These are phyloP conservation scores for Phallus indusiatus DNA, from an alignment of 768 basidiomycete genomes.

Conservation along the genomic window DNA sequence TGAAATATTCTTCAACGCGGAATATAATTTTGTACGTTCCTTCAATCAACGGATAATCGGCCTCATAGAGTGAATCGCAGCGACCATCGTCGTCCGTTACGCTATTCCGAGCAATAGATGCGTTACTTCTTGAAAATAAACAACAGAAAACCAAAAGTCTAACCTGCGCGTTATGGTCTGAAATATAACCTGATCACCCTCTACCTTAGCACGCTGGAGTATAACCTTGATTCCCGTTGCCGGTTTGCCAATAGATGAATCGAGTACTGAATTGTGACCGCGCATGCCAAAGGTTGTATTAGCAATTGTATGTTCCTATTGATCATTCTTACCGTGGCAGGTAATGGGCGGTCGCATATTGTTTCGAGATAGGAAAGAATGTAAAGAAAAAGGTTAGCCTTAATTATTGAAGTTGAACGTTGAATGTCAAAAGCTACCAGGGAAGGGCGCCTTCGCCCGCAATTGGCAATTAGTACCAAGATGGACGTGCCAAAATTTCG, in stretches of 20 bases:
- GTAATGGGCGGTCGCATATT: slow-evolving; percentile 68
- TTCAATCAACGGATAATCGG: slow-evolving; percentile 42
- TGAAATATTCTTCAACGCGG: slow-evolving; percentile 76
- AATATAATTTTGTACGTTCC: slow-evolving; percentile 83
- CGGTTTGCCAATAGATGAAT: slow-evolving; percentile 76
- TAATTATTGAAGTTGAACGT: neutral
- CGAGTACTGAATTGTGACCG: slow-evolving; percentile 51
- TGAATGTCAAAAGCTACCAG: too few relatives aligned
- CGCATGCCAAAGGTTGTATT: neutral
- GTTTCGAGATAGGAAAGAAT: neutral
- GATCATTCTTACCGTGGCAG: slow-evolving; percentile 59
- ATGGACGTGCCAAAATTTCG: neutral
- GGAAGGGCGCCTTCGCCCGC: neutral
- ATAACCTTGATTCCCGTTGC: slow-evolving; percentile 58
- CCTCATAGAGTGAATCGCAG: slow-evolving; percentile 59
- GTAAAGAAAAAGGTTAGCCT: neutral
- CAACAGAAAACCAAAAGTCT: slow-evolving; percentile 11
- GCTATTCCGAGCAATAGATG: slow-evolving; percentile 27
- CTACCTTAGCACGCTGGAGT: slow-evolving; percentile 40
- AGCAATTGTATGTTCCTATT: neutral
- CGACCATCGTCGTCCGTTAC: slow-evolving; percentile 76
- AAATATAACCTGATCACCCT: slow-evolving; percentile 36
- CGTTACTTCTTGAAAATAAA: slow-evolving; percentile 7
- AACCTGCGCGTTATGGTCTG: slow-evolving; percentile 58
- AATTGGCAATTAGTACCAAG: neutral